Base-by-base conservation (phyloP, 805 yeast genomes). In the Tetrapisispora namnaoensis region DNA sequence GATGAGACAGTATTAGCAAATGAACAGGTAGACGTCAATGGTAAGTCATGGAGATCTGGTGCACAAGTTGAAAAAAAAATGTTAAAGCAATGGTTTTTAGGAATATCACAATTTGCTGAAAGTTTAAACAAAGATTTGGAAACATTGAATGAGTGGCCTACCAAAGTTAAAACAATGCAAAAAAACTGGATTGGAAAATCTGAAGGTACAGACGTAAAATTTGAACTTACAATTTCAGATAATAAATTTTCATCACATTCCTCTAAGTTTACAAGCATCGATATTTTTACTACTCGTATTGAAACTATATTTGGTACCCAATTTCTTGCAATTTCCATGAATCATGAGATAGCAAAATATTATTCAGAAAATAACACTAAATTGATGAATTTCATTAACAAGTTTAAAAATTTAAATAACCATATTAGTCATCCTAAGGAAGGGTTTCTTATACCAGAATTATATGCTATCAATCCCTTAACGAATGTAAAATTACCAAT, bases 1-100 rank as follows among this genome's bases (percentile, higher is more conserved):
- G 99, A 93, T 59, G 78, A 83, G 54, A 93, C 99, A 0, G 99
- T 93, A 1, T 71, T 93, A 51, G 99, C 99, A 2, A 93, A 85
- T 62, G 99, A 93, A 67, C 99, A 93, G 66, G 97, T 93, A 2
- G 99, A 93, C 64, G 65, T 82, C 1, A 77, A 86, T 42, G 99
- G 99, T 0, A 73, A 81, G 48, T 88, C 97, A 0, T 93, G 99
- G 99, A 77, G 99, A 65, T 88, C 96, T 2, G 99, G 99, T 4
- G 99, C 98, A 0, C 51, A 82, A 16, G 99, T 91, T 0, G 97
- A 93, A 64, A 88, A 87, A 66, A 75, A 73, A 52, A 68, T 78
- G 46, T 70, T 93, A 42, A 86, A 82, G 53, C 99, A 93, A 64
- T 93, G 99, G 99, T 93, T 91, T 58, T 72, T 93, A 54, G 87